Evolutionary conservation across 768 basidiomycete genomes (phyloP), one percentile per base, ranked within the genome.

Genomic region (Tylopilus subfusipes): DNA sequence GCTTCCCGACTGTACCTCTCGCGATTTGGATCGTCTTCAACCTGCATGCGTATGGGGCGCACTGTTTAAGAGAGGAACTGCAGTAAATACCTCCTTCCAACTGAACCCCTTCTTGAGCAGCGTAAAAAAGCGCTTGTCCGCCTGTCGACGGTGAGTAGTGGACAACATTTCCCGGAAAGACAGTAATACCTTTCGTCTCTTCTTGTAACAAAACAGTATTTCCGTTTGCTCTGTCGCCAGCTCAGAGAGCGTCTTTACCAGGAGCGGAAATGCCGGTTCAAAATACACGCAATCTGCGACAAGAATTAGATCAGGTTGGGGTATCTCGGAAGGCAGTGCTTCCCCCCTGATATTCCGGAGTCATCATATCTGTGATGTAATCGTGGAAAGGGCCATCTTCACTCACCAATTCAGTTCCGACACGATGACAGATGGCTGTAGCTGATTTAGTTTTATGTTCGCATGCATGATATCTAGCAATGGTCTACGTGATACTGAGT

Each of bases 231-330:
- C 67, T 21, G 77, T 74, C 25, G 80, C 75, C 34, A 96, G 80
- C 42, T 86, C 81, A 31, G 74, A 77, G 30, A 98, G 76, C 0
- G 93, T 95, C 58, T 85, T 71, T 2, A 94, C 88, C 1, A 98
- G 81, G 13, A 94, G 79, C 9, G 93, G 88, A 63, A 97, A 98
- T 0, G 91, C 85, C 13, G 93, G 91, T 71, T 97, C 94, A 59
- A 92, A 93, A 73, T 98, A 98, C 10, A 98, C 93, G 61, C 94
- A 98, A 65, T 98, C 94, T 1, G 94, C 94, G 2, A 90, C 92
- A 5, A 98, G 80, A 54, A 98, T 79, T 24, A 96, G 49, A 63
- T 90, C 83, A 7, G 85, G 80, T 14, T 70, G 74, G 40, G 73
- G 82, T 63, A 73, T 74, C 39, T 60, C 57, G 10, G 61, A 27